Percentiles rank a stretch among this genome's conserved stretches.
phyloP scores from a whole-genome alignment of 2,329 filamentous ascomycete species.

The Sphaceloma murrayae region DNA sequence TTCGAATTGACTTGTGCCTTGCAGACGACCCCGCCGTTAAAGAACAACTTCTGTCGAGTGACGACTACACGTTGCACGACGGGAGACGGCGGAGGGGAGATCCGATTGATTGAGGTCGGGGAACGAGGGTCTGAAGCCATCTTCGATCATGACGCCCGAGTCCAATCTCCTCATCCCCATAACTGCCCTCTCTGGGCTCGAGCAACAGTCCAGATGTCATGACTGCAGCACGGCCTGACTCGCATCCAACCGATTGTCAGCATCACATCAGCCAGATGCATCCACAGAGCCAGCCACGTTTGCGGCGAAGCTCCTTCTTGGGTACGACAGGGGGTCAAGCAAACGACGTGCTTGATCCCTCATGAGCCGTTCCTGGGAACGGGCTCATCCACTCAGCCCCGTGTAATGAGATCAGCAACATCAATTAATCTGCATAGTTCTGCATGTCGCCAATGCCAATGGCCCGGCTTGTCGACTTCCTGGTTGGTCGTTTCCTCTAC shows the following conservation, averaged over 20 bases:
- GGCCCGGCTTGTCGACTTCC: slow-evolving; percentile 12
- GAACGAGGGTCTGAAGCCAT: not conserved
- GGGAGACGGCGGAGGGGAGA: not conserved
- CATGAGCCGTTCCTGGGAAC: slow-evolving; percentile 9
- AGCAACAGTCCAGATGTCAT: slow-evolving; percentile 13
- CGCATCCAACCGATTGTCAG: slow-evolving; percentile 2
- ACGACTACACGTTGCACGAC: not conserved
- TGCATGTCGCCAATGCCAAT: slow-evolving; percentile 1
- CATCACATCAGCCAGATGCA: not conserved
- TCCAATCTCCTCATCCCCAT: not conserved
- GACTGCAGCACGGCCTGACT: slow-evolving; percentile 2
- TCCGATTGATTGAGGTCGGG: slow-evolving; percentile 13
- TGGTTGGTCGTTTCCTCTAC: slow-evolving; percentile 12
- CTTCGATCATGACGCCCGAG: slow-evolving; percentile 3
- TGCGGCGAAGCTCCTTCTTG: not conserved
- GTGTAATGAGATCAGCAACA: slow-evolving; percentile 12
- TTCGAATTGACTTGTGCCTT: slow-evolving; percentile 1
- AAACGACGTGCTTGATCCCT: not conserved
- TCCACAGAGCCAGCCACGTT: not conserved
- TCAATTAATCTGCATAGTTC: not conserved
- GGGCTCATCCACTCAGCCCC: not conserved
- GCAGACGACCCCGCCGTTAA: slow-evolving; percentile 6
- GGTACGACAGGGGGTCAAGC: slow-evolving; percentile 7
- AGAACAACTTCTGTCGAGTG: not conserved
- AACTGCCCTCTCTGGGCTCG: not conserved